Evolutionary conservation across 148 eudicot genomes (phyloP), one percentile per base, ranked within the genome.

Genomic region (Rhododendron mucronatum): DNA sequence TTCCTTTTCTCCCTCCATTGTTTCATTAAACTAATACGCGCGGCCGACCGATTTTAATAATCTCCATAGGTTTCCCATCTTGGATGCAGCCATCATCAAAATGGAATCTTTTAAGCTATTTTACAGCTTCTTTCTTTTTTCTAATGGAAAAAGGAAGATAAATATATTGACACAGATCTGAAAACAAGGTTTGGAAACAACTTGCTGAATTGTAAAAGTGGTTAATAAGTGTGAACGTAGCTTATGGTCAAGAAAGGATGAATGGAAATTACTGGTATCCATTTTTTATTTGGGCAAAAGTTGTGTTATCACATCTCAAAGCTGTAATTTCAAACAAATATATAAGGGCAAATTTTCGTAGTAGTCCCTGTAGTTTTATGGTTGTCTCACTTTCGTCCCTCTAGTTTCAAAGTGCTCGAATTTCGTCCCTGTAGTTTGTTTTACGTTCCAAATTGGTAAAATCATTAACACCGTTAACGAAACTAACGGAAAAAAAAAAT

Each of bases 81-180:
- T 20, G 30, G 18, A 20, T 47, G 81, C 44, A n/a, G 35, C 77
- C 78, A 67, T 45, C 85, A 71, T 71, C 55, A 83, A 67, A 48
- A 41, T n/a, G 79, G 78, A 83, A 83, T 83, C 79, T 47, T 83
- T 69, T 83, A 44, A 83, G 57, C 48, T 44, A 30, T 61, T 80
- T 51, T 48, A 48, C 30, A 80, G 61, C 63, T 78, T 78, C 41
- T 20, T 35, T 47, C 11, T n/a, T 12, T 41, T 26, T 78, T 47
- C 44, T 6, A 39, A 76, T 20, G 47, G 33, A 8, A 9, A 76
- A 9, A 77, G 15, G 5, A 41, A 77, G 81, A 78, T 44, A 23
- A 78, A 78, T 1, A 78, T 21, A 78, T 78, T 45, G 26, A n/a
- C 23, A 45, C 35, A 23, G 51, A 2, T 45, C 53, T 53, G 45